Percentiles rank a stretch among this genome's conserved stretches.
Conservation (phyloP, 1,139 yeast species). For the Yamadazyma aaseri region DNA sequence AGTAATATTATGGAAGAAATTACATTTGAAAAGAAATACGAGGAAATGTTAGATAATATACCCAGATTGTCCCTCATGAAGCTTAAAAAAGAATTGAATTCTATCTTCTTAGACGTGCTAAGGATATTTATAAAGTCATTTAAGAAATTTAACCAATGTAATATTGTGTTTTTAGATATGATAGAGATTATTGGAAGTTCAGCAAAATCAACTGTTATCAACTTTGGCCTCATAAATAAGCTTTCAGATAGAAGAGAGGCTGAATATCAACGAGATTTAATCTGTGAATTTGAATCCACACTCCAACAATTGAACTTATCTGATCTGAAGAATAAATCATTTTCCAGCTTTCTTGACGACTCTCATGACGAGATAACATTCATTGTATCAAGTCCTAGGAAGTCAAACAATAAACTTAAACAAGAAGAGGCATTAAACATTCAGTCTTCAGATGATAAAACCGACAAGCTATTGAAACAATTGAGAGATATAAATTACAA, state of each 20-base stretch:
- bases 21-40: slow-evolving; percentile 27
- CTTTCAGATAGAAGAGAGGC: slow-evolving; percentile 35
- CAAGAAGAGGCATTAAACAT: slow-evolving; percentile 4
- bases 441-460: neutral
- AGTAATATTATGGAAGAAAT: slow-evolving; percentile 16
- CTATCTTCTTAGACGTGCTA: slow-evolving; percentile 35
- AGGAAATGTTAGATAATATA: slow-evolving; percentile 24
- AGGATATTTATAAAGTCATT: slow-evolving; percentile 32
- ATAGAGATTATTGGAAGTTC: slow-evolving; percentile 27
- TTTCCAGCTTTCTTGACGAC: slow-evolving; percentile 10
- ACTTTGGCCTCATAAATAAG: slow-evolving; percentile 16
- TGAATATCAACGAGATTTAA: slow-evolving; percentile 26
- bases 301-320: slow-evolving; percentile 21
- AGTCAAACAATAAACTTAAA: slow-evolving; percentile 14
- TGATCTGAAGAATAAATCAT: slow-evolving; percentile 11
- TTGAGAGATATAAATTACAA: slow-evolving; percentile 39
- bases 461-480: slow-evolving; percentile 20
- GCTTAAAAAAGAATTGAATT: slow-evolving; percentile 31
- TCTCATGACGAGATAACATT: slow-evolving; percentile 24
- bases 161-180: slow-evolving; percentile 26
- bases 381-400: slow-evolving; percentile 42
- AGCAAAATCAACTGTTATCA: slow-evolving; percentile 7
- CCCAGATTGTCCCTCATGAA: slow-evolving; percentile 35
- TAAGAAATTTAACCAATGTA: slow-evolving; percentile 29
- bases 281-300: slow-evolving; percentile 31